Evolutionary conservation across 2,329 filamentous ascomycete genomes (phyloP).

Genomic region (Apiospora hydei): DNA sequence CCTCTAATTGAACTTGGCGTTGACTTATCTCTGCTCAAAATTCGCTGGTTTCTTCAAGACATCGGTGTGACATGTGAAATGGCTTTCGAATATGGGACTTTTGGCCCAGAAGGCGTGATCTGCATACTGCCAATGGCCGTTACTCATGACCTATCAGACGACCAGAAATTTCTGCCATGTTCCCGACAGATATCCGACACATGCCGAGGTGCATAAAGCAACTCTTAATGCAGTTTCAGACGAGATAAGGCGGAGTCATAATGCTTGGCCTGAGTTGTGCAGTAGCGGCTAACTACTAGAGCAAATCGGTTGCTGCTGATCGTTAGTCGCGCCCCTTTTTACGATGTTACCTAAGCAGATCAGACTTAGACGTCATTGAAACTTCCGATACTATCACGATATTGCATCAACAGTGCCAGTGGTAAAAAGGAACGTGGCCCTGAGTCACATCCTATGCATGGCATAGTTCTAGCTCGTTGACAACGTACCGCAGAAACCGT

Average conservation of each 20-base stretch:
- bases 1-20: slow-evolving; percentile 19
- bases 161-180: slow-evolving; percentile 12
- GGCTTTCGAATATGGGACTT: not conserved
- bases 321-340: not conserved
- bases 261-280: slow-evolving; percentile 6
- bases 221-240: slow-evolving; percentile 12
- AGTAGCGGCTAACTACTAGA: not conserved
- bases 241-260: slow-evolving; percentile 9
- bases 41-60: not conserved
- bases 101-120: not conserved
- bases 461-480: no score
- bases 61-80: not conserved
- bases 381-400: not conserved
- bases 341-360: not conserved
- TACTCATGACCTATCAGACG: not conserved
- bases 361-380: not conserved
- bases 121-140: not conserved
- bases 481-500: no score
- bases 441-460: no score
- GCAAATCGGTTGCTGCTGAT: not conserved
- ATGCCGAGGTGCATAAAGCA: slow-evolving; percentile 3
- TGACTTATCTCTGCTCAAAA: slow-evolving; percentile 1
- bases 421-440: not conserved
- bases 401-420: not conserved
- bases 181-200: slow-evolving; percentile 13